Conservation (phyloP, 106 monocot species). For the Acorus gramineus region DNA sequence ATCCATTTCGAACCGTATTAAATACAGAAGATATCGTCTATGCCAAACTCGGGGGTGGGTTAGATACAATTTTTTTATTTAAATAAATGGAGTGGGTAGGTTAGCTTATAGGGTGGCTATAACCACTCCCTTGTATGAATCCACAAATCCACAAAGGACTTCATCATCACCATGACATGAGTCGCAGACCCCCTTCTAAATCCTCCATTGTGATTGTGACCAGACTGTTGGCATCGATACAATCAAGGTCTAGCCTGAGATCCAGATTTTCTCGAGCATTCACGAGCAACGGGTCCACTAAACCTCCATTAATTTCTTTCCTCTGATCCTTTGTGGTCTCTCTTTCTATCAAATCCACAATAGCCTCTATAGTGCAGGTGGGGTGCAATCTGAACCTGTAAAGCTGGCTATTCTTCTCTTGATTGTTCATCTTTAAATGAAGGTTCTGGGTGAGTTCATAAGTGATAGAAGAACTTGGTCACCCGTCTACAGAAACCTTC, state of each 20-base stretch:
- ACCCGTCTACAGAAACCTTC: conserved; percentile 91
- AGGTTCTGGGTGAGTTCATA: conserved; percentile 69
- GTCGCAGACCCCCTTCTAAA: conserved; percentile 46
- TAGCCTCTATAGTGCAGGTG: conserved; percentile 42
- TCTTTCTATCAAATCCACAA: conserved; percentile 33
- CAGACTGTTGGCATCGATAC: conserved; percentile 36
- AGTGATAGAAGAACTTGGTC: conserved; percentile 70
- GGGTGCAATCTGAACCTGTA: conserved; percentile 83
- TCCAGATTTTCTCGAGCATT: conserved; percentile 90
- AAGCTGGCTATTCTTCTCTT: conserved; percentile 29
- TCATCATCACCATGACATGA: conserved; percentile 23
- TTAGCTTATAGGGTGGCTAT: too few species aligned
- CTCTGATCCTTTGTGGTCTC: conserved; percentile 50
- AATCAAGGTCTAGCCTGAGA: conserved; percentile 67
- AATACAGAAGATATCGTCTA: too few species aligned
- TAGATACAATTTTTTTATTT: too few species aligned
- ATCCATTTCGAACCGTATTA: too few species aligned
- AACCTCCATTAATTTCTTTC: conserved; percentile 79
- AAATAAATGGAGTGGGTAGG: too few species aligned
- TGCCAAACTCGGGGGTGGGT: too few species aligned
- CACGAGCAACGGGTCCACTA: conserved; percentile 62
- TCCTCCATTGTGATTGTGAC: conserved; percentile 84
- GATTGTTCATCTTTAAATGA: conserved; percentile 57
- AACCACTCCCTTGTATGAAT: too few species aligned
- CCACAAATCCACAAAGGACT: not conserved